Evolutionary conservation across 2,329 filamentous ascomycete species (phyloP), one percentile per base, ranked within the genome.

Genomic region (Ophiocordyceps robertsii): DNA sequence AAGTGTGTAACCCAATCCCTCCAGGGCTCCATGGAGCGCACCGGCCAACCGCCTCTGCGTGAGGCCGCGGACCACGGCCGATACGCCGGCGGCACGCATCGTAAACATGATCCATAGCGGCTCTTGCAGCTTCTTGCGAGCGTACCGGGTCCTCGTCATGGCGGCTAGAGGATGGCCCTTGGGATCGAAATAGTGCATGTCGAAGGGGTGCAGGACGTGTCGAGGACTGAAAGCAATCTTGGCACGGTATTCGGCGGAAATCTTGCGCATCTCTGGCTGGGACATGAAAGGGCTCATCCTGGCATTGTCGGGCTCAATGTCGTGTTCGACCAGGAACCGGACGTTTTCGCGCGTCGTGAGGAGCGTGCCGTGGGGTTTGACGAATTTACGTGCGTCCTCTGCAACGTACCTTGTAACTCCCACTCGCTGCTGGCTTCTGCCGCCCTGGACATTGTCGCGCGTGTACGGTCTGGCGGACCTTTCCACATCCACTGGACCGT

Each of bases 21-120:
- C 47, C 39, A 63, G 41, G 3, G 54, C 51, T 16, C 31, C 21
- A 46, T 56, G 59, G 16, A 63, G 43, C 24, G 53, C 53, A 8
- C 46, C 39, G 14, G 50, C 51, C 30, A 64, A 13, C 24, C 56
- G 51, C 30, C 53, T 47, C 44, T 48, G 45, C 11, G 52, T 49
- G 16, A 53, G 40, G 17, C 41, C 46, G 29, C 53, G 51, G 21
- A 63, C 56, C 4, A 63, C 48, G 7, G 49, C 44, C 10, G 46
- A 44, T 1, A 37, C 37, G 9, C 40, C 39, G 10, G 24, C 24
- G 24, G 24, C 24, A 6, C 24, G 24, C 9, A 41, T 29, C 17
- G 53, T 51, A 2, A 51, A 46, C 35, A 58, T 49, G 9, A 62
- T 43, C 62, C 62, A 65, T 14, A 65, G 47, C 29, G 59, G 55